phyloP scores from a whole-genome alignment of 2,329 filamentous ascomycete species.

The Talaromyces atroroseus region DNA sequence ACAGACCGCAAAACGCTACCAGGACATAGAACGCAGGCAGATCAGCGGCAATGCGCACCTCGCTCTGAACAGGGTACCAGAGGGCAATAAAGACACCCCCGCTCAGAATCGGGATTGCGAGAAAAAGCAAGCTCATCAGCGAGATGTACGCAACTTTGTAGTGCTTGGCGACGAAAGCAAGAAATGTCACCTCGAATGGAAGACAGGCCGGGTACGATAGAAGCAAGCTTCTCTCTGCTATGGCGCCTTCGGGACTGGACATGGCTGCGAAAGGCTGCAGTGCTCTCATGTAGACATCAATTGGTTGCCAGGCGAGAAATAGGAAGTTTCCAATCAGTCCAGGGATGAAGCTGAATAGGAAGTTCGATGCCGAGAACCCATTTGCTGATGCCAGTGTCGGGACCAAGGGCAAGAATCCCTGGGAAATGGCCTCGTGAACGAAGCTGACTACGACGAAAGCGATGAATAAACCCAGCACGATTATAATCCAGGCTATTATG shows the following conservation, averaged over 20 bases:
- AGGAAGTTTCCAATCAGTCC: slow-evolving; percentile 53
- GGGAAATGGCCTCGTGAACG: slow-evolving; percentile 58
- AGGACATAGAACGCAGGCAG: slow-evolving; percentile 67
- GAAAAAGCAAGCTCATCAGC: slow-evolving; percentile 48
- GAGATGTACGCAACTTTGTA: slow-evolving; percentile 54
- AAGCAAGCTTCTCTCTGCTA: slow-evolving; percentile 52
- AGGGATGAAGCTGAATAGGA: slow-evolving; percentile 69
- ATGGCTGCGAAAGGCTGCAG: slow-evolving; percentile 55
- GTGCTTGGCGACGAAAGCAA: slow-evolving; percentile 51
- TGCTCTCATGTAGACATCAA: slow-evolving; percentile 57
- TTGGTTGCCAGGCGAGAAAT: slow-evolving; percentile 54
- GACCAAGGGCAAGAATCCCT: slow-evolving; percentile 68
- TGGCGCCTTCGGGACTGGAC: slow-evolving; percentile 46
- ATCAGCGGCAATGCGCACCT: slow-evolving; percentile 62
- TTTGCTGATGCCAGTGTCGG: slow-evolving; percentile 53
- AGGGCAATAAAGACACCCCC: slow-evolving; percentile 60
- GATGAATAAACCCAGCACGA: slow-evolving; percentile 56
- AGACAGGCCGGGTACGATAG: slow-evolving; percentile 52
- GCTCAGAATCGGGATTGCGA: slow-evolving; percentile 53
- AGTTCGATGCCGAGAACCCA: slow-evolving; percentile 81
- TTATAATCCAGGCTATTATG: slow-evolving; percentile 61
- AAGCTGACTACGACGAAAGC: slow-evolving; percentile 76
- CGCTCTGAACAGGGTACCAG: slow-evolving; percentile 45
- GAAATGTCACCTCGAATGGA: slow-evolving; percentile 49
- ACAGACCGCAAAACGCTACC: slow-evolving; percentile 67